These are phyloP conservation scores for Salvia rosmarinus DNA, from an alignment of 257 asterid genomes.

Conservation along the genomic window DNA sequence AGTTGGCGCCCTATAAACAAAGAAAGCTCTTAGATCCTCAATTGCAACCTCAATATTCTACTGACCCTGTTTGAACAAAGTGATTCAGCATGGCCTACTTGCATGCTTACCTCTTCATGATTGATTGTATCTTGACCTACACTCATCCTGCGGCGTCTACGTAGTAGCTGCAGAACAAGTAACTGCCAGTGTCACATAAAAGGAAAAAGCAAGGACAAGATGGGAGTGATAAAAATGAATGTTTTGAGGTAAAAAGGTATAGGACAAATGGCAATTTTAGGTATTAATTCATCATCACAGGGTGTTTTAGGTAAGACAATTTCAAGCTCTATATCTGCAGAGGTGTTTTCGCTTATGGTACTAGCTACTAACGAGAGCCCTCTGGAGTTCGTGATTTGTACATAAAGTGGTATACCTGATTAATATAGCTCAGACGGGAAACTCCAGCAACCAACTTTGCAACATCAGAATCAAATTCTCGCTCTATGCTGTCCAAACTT, in stretches of 20 bases:
- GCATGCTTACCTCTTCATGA: conserved; percentile 74
- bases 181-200: conserved; percentile 13
- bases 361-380: conserved; percentile 21
- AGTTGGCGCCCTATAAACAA: not conserved
- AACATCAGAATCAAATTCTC: conserved; percentile 76
- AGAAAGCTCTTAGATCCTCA: conserved; percentile 7
- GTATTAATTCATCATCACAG: conserved; percentile 5
- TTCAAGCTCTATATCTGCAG: conserved; percentile 22
- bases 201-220: not conserved
- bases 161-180: conserved; percentile 63
- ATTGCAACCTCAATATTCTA: conserved; percentile 21
- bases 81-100: conserved; percentile 17
- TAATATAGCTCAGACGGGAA: conserved; percentile 85
- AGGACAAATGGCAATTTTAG: conserved; percentile 14
- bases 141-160: conserved; percentile 90
- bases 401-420: conserved; percentile 61
- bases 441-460: conserved; percentile 94
- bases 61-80: conserved; percentile 17
- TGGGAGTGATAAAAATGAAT: conserved; percentile 12
- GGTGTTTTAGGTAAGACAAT: conserved; percentile 14
- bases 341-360: conserved; percentile 5
- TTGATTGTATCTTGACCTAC: conserved; percentile 63
- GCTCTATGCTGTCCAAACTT: conserved; percentile 72
- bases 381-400: conserved; percentile 3
- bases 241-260: not conserved